These are phyloP conservation scores for Pythium diclinum DNA, from an alignment of 352 stramenopile species.

Conservation along the genomic window DNA sequence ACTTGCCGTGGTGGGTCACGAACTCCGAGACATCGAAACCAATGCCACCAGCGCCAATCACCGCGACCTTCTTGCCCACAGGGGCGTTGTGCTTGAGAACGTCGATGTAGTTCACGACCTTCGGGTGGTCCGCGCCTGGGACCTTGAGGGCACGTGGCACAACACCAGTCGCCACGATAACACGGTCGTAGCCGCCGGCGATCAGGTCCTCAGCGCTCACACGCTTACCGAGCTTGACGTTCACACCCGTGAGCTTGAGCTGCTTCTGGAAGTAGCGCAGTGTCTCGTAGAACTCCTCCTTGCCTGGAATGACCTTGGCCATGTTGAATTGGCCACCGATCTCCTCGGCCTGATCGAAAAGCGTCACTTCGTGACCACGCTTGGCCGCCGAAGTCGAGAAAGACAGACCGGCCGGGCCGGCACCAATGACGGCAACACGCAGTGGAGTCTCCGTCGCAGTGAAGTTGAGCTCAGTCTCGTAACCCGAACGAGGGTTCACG, in stretches of 20 bases:
- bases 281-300: conserved; percentile 98
- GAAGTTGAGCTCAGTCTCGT: conserved; percentile 92
- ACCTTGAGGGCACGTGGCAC: conserved; percentile 88
- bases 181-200: conserved; percentile 77
- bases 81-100: conserved; percentile 88
- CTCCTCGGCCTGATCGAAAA: conserved; percentile 89
- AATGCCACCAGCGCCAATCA: conserved; percentile 97
- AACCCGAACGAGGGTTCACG: conserved; percentile 94
- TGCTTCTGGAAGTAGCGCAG: conserved; percentile 93
- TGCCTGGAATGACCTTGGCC: conserved; percentile 95
- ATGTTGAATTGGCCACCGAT: conserved; percentile 97
- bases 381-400: conserved; percentile 86
- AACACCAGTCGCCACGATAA: conserved; percentile 96
- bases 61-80: conserved; percentile 91
- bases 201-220: conserved; percentile 54
- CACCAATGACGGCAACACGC: conserved; percentile 90
- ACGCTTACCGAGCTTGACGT: conserved; percentile 67
- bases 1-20: conserved; percentile 80
- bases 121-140: conserved; percentile 84
- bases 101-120: conserved; percentile 94
- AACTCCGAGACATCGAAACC: conserved; percentile 98
- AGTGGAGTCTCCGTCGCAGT: conserved; percentile 33
- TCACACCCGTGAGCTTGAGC: conserved; percentile 81
- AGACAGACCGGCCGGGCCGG: conserved; percentile 92
- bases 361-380: conserved; percentile 91